These are phyloP conservation scores for Arthonia radiata DNA, from an alignment of 495 filamentous ascomycete genomes.

Conservation along the genomic window DNA sequence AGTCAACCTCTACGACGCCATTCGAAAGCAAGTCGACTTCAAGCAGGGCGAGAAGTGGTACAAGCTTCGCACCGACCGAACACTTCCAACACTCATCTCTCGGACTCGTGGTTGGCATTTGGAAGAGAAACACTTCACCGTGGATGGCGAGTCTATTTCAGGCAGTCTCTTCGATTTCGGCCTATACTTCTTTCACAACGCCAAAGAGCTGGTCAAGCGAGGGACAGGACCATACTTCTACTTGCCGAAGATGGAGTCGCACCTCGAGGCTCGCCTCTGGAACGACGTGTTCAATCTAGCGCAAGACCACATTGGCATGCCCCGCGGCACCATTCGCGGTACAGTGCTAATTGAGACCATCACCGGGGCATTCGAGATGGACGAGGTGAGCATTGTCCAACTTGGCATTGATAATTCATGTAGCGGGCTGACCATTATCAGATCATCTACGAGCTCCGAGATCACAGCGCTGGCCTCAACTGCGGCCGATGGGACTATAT, in stretches of 20 bases:
- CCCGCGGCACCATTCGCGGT: conserved; percentile 75
- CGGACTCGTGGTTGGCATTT: conserved; percentile 84
- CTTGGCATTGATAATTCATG: conserved; percentile 3
- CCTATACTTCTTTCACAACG: conserved; percentile 98
- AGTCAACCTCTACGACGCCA: conserved; percentile 93
- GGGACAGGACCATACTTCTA: conserved; percentile 95
- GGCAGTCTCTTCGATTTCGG: conserved; percentile 92
- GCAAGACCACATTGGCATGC: conserved; percentile 78
- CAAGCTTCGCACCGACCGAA: conserved; percentile 74
- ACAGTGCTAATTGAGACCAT: conserved; percentile 98
- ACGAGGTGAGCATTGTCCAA: conserved; percentile 29
- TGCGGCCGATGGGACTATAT: conserved; percentile 99
- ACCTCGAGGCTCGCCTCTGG: conserved; percentile 92
- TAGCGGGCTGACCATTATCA: conserved; percentile 5
- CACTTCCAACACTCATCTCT: conserved; percentile 60
- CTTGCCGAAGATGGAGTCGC: conserved; percentile 97
- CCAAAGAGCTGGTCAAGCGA: conserved; percentile 58
- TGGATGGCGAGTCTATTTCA: conserved; percentile 88
- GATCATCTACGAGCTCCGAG: conserved; percentile 98
- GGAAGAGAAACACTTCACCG: conserved; percentile 94
- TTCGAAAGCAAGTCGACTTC: conserved; percentile 88
- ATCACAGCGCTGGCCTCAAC: conserved; percentile 90
- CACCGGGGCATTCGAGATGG: conserved; percentile 98
- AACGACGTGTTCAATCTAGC: conserved; percentile 96
- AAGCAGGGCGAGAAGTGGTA: conserved; percentile 89